Percentiles rank a stretch among this genome's conserved stretches.
These are phyloP conservation scores for Collybiopsis luxurians DNA, from an alignment of 768 basidiomycete genomes.

Conservation along the genomic window DNA sequence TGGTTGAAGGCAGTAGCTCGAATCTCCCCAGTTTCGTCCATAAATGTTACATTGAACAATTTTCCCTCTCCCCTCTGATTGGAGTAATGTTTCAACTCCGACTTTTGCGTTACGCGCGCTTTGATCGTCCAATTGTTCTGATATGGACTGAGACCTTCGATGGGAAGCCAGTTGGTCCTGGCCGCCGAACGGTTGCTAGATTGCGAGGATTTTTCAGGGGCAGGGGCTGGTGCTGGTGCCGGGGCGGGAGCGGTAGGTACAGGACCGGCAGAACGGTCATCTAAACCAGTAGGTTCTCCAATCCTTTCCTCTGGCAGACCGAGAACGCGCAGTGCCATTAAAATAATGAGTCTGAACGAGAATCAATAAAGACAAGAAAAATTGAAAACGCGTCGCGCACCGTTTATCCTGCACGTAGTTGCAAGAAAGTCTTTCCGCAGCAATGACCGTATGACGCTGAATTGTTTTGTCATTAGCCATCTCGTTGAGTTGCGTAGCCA, in stretches of 20 bases:
- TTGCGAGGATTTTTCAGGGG: slow-evolving; percentile 18
- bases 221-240: slow-evolving; percentile 26
- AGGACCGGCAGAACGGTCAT: slow-evolving; percentile 12
- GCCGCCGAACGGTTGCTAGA: slow-evolving; percentile 14
- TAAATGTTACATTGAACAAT: slow-evolving; percentile 86
- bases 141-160: slow-evolving; percentile 93
- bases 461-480: slow-evolving; percentile 65
- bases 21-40: slow-evolving; percentile 95
- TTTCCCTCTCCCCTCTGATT: slow-evolving; percentile 93
- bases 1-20: slow-evolving; percentile 89
- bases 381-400: slow-evolving; percentile 41
- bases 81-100: slow-evolving; percentile 86
- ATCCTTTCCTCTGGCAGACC: slow-evolving; percentile 64
- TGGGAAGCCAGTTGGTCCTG: slow-evolving; percentile 49
- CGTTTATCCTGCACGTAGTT: slow-evolving; percentile 83
- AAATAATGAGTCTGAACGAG: slow-evolving; percentile 68
- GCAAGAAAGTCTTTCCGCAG: slow-evolving; percentile 73
- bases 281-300: slow-evolving; percentile 49
- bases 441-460: slow-evolving; percentile 63
- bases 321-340: slow-evolving; percentile 64
- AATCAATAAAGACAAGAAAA: not conserved
- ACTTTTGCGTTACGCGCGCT: slow-evolving; percentile 87
- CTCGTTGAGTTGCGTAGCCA: slow-evolving; percentile 86
- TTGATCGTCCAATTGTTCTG: slow-evolving; percentile 99
- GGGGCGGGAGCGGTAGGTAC: slow-evolving; percentile 19